Evolutionary conservation across 352 stramenopile genomes (phyloP).

Genomic region (Pythium insidiosum): DNA sequence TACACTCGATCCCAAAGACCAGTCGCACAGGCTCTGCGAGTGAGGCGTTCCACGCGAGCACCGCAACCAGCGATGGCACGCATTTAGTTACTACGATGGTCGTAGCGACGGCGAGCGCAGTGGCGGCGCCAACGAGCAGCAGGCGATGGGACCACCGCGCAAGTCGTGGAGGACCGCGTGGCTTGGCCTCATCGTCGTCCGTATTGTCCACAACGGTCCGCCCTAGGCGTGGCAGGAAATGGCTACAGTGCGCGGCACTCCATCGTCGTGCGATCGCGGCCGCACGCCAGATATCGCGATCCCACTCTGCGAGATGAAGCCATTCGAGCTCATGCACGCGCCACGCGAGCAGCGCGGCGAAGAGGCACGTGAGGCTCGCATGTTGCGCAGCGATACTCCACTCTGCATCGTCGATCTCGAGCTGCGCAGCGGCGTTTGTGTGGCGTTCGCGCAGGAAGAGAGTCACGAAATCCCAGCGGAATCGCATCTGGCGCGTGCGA

Average conservation of each 20-base stretch:
- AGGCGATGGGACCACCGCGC: too few species aligned
- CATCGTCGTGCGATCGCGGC: background rate
- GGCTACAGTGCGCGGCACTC: conserved; percentile 6
- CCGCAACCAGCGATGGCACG: conserved; percentile 35
- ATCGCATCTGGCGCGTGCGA: conserved; percentile 45
- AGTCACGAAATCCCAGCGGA: conserved; percentile 31
- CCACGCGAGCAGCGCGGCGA: conserved; percentile 27
- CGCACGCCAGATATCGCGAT: conserved; percentile 18
- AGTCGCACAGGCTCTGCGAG: conserved; percentile 38
- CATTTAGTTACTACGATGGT: conserved; percentile 23
- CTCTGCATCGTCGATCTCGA: conserved; percentile 38
- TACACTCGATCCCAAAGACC: conserved; percentile 20
- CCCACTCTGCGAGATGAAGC: conserved; percentile 50
- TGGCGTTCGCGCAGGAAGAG: conserved; percentile 33
- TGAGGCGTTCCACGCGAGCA: conserved; percentile 46
- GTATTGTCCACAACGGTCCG: background rate
- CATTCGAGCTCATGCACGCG: conserved; percentile 21
- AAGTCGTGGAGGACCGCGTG: too few species aligned
- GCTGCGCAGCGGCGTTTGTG: conserved; percentile 18
- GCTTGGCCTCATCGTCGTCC: too few species aligned
- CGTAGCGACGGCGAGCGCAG: conserved; percentile 9
- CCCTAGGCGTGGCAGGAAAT: background rate
- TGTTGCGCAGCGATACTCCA: conserved; percentile 29
- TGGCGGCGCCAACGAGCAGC: too few species aligned
- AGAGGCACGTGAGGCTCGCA: conserved; percentile 16